These are phyloP conservation scores for Macrophomina pseudophaseolina DNA, from an alignment of 2,329 filamentous ascomycete species.

Conservation along the genomic window DNA sequence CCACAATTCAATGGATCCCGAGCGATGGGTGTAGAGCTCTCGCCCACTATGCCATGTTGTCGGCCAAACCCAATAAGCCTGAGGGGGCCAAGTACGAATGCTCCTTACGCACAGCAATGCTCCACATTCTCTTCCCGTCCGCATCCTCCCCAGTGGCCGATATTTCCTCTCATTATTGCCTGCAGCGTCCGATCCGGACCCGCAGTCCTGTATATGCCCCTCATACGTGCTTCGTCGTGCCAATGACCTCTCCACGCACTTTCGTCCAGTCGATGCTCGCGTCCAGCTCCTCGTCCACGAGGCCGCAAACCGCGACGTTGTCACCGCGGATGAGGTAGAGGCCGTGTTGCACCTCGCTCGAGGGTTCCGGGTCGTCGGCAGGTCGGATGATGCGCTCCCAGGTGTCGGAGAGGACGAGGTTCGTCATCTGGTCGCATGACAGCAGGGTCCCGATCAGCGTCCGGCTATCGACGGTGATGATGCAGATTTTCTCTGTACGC, in stretches of 20 bases:
- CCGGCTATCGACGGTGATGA: slow-evolving; percentile 90
- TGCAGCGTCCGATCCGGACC: not conserved
- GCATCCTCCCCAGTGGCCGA: slow-evolving; percentile 13
- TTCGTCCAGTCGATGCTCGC: slow-evolving; percentile 89
- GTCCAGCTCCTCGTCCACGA: slow-evolving; percentile 89
- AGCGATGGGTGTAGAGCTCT: not conserved
- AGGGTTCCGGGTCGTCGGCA: slow-evolving; percentile 80
- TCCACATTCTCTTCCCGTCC: not conserved
- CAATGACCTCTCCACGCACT: slow-evolving; percentile 83
- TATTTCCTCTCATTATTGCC: not conserved
- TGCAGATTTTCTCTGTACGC: slow-evolving; percentile 80
- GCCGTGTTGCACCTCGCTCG: slow-evolving; percentile 79
- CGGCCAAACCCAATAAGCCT: not conserved
- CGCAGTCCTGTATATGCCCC: not conserved
- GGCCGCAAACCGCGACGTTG: slow-evolving; percentile 87
- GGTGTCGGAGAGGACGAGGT: slow-evolving; percentile 83
- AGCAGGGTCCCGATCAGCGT: slow-evolving; percentile 77
- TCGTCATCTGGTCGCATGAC: slow-evolving; percentile 89
- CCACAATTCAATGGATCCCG: not conserved
- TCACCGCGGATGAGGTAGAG: slow-evolving; percentile 93
- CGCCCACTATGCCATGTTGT: not conserved
- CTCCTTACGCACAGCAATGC: not conserved
- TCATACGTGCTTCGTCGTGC: slow-evolving; percentile 75
- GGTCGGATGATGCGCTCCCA: slow-evolving; percentile 90
- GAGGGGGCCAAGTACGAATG: not conserved